Base-by-base conservation (phyloP, 306 rosid genomes). In the Dryas octopetala region DNA sequence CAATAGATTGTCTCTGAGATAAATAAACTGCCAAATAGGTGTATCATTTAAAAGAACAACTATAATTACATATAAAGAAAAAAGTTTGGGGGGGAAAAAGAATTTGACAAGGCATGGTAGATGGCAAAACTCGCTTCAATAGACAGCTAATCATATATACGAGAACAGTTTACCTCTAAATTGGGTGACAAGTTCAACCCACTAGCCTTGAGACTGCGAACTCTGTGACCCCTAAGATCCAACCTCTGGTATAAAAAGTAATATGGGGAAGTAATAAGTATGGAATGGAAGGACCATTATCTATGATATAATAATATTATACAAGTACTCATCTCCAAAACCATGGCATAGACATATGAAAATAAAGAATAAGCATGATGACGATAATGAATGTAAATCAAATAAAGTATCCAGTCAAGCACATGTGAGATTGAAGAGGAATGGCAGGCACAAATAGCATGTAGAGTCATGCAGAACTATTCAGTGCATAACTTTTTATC, bases 171-270 rank as follows among this genome's bases (percentile, higher is more conserved):
- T 90, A 95, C 97, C 97, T 90, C 99, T 78, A 96, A 85, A 86
- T 85, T 92, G 47, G 98, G 84, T 62, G 97, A 96, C 88, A 96
- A 90, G 79, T 90, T 96, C 85, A 96, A 83, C 78, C 99, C 97
- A 80, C 83, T 86, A 49, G 99, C 86, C 78, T 84, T 92, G 81
- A 96, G 98, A 85, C 89, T 92, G 76, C 92, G 92, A 76, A 96
- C 93, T 84, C 90, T 92, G 78, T 92, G 97, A 63, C 99, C 99
- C 84, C 99, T 89, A 48, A 92, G 99, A 89, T 96, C 99, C 91
- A 96, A 77, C 81, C 98, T 85, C 99, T 95, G 88, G 52, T 41
- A 75, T 69, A 82, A 72, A 55, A 77, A 64, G 71, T 66, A 55
- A 80, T 28, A 63, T 4, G 13, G 76, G 19, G 19, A 44, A 81